phyloP scores from a whole-genome alignment of 2,329 filamentous ascomycete species.

The Aureobasidium zeae region DNA sequence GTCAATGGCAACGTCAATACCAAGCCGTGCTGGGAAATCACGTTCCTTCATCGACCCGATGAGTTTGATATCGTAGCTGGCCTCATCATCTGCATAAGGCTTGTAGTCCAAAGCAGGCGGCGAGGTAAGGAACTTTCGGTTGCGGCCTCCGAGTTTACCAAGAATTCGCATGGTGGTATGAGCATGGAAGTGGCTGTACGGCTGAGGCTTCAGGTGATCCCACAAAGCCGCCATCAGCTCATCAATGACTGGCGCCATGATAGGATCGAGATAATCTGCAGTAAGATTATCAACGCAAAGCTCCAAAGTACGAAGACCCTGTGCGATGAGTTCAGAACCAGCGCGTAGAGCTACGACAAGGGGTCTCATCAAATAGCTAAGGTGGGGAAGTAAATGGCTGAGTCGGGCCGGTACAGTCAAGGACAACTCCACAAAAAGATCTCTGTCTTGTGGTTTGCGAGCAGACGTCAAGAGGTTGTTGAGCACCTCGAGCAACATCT shows the following conservation, averaged over 20 bases:
- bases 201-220: conserved; percentile 86
- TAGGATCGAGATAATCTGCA: conserved; percentile 93
- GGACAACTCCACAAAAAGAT: conserved; percentile 94
- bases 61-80: conserved; percentile 80
- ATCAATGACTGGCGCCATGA: conserved; percentile 98
- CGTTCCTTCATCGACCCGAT: conserved; percentile 84
- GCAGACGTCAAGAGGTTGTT: conserved; percentile 90
- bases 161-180: conserved; percentile 97
- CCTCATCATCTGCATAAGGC: conserved; percentile 74
- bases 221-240: conserved; percentile 97
- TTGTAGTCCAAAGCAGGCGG: conserved; percentile 77
- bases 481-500: conserved; percentile 95
- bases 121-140: conserved; percentile 88
- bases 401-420: conserved; percentile 89
- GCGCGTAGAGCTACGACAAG: conserved; percentile 90
- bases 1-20: conserved; percentile 78
- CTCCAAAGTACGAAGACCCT: conserved; percentile 85
- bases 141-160: conserved; percentile 89
- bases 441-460: conserved; percentile 78
- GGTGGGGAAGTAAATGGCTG: conserved; percentile 86
- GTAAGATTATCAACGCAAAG: conserved; percentile 97
- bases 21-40: conserved; percentile 76
- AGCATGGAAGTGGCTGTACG: conserved; percentile 94
- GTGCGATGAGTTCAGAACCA: conserved; percentile 86
- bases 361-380: conserved; percentile 94